A percentile compares a stretch with the other conserved stretches of the same genome.
Evolutionary conservation across 306 rosid species (phyloP).

Genomic region (Rubus parviflorus): DNA sequence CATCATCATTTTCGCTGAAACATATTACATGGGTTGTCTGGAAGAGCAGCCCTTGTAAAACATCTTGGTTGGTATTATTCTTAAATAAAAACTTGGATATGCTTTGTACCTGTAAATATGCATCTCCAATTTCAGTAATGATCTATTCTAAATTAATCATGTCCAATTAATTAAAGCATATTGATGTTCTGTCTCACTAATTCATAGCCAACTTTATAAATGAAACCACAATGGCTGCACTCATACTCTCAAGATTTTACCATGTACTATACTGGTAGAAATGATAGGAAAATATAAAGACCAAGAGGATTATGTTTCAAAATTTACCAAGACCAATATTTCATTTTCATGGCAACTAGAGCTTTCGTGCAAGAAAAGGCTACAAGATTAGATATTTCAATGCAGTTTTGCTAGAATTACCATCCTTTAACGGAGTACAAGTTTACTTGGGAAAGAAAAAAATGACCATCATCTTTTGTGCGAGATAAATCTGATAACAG

Average conservation of each 20-base stretch:
- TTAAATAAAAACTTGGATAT: neutral
- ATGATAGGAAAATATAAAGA: no score
- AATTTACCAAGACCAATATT: no score
- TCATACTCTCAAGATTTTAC: no score
- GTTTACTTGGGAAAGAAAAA: neutral
- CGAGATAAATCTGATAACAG: neutral
- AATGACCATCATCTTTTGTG: neutral
- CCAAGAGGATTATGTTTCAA: no score
- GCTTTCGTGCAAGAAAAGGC: no score
- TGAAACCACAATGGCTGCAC: no score
- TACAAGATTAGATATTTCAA: neutral
- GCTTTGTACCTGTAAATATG: neutral
- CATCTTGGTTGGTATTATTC: conserved; percentile 4
- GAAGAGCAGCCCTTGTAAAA: conserved; percentile 12
- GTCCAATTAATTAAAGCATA: neutral
- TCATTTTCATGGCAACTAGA: no score
- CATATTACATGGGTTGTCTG: conserved; percentile 16
- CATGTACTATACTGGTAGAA: no score
- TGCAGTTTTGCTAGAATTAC: neutral
- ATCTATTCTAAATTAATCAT: neutral
- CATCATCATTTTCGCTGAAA: neutral
- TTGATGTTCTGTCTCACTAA: no score
- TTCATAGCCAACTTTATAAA: no score
- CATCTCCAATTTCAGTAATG: conserved; percentile 12
- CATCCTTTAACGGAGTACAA: neutral